These are phyloP conservation scores for Pythium chondricola DNA, from an alignment of 352 stramenopile species.

Conservation along the genomic window DNA sequence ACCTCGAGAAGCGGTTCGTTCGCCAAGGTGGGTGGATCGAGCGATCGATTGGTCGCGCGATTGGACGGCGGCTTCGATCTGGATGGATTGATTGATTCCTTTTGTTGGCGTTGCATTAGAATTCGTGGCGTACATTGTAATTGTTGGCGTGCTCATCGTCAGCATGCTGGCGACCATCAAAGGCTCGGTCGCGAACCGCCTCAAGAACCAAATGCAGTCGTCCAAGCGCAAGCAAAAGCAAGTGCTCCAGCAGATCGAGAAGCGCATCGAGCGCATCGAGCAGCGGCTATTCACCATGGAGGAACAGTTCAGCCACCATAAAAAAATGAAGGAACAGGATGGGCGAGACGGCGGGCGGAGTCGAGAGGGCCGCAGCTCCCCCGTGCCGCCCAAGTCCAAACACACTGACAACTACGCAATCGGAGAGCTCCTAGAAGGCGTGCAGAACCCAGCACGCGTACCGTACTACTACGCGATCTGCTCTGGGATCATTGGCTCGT, in stretches of 20 bases:
- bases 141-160: constrained; percentile 62
- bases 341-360: not conserved
- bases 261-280: constrained; percentile 63
- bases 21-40: constrained; percentile 46
- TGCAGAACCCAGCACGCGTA: constrained; percentile 37
- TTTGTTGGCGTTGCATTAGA: constrained; percentile 2
- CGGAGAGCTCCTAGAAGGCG: constrained; percentile 24
- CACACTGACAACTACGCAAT: constrained; percentile 21
- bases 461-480: constrained; percentile 85
- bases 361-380: constrained; percentile 15
- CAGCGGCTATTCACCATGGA: constrained; percentile 63
- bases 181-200: constrained; percentile 70
- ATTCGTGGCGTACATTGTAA: constrained; percentile 63
- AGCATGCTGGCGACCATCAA: constrained; percentile 88
- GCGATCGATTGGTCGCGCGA: too few relatives aligned
- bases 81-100: not conserved
- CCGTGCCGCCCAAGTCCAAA: constrained; percentile 12
- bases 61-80: not conserved
- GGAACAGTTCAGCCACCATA: constrained; percentile 29
- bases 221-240: constrained; percentile 79
- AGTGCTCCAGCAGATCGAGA: constrained; percentile 72
- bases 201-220: constrained; percentile 83
- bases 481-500: constrained; percentile 79
- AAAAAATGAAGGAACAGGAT: constrained; percentile 4
- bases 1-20: constrained; percentile 80